A percentile compares a stretch with the other conserved stretches of the same genome.
phyloP scores from a whole-genome alignment of 768 basidiomycete species.

The Tubosaeta sp. region DNA sequence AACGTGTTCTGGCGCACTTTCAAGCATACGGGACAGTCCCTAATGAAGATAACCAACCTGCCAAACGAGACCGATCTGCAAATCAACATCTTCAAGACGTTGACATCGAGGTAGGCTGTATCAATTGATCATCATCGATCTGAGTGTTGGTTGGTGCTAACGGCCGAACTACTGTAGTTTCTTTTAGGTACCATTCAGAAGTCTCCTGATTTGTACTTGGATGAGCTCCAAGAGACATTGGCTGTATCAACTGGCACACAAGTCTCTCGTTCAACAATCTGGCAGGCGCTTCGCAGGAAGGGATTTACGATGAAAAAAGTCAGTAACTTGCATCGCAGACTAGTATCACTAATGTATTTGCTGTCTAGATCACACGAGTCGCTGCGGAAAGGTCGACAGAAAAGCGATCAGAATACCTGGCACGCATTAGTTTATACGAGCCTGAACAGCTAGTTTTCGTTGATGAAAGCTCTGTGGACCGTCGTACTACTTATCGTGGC shows the following conservation, averaged over 20 bases:
- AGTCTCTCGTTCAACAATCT: not conserved
- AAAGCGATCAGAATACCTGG: not conserved
- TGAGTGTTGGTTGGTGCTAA: too few species aligned
- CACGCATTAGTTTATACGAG: not conserved
- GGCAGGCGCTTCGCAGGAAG: not conserved
- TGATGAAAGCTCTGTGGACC: not conserved
- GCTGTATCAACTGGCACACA: not conserved
- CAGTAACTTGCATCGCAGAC: not conserved
- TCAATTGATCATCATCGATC: too few species aligned
- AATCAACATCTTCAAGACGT: not conserved
- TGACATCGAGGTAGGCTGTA: not conserved
- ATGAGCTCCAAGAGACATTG: not conserved
- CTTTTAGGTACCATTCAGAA: not conserved
- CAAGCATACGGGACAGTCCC: too few species aligned
- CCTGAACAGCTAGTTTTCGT: not conserved
- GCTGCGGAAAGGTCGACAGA: not conserved
- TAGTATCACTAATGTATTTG: too few species aligned
- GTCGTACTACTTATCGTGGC: not conserved
- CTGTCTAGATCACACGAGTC: not conserved
- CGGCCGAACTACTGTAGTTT: not conserved
- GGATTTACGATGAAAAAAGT: not conserved
- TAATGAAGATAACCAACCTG: too few species aligned
- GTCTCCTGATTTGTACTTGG: not conserved
- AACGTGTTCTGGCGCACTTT: too few species aligned
- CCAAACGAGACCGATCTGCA: too few species aligned